phyloP scores from a whole-genome alignment of 306 rosid genomes.

The Ormosia emarginata region DNA sequence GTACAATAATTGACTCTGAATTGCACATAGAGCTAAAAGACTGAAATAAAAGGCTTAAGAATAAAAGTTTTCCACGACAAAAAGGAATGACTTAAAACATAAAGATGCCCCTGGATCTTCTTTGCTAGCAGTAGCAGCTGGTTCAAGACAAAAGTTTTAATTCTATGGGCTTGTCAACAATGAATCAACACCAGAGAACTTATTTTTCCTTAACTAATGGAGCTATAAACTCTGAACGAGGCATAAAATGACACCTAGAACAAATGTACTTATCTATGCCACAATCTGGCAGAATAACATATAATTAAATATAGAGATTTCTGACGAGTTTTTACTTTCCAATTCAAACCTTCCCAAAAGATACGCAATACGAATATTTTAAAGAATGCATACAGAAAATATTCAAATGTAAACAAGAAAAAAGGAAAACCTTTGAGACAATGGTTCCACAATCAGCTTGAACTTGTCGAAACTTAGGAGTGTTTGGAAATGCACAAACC shows the following conservation, averaged over 20 bases:
- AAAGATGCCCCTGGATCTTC: background rate
- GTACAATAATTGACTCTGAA: background rate
- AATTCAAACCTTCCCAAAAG: constrained; percentile 3
- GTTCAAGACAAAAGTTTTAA: background rate
- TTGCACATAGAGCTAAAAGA: background rate
- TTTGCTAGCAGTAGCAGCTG: background rate
- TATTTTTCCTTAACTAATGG: background rate
- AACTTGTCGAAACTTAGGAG: constrained; percentile 91
- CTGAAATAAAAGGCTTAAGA: background rate
- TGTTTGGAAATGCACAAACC: constrained; percentile 87
- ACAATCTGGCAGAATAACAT: background rate
- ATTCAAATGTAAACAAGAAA: background rate
- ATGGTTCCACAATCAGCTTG: constrained; percentile 87
- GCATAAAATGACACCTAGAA: background rate
- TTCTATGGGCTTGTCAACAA: background rate
- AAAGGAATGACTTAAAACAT: background rate
- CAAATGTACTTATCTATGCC: background rate
- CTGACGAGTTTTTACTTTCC: background rate
- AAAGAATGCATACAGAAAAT: background rate
- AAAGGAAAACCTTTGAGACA: constrained; percentile 69
- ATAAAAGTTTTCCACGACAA: background rate
- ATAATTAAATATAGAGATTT: background rate
- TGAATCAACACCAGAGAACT: background rate
- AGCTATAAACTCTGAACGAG: background rate
- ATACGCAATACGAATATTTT: background rate